Base-by-base conservation (phyloP, 345 rosid genomes). In the Litchi chinensis region DNA sequence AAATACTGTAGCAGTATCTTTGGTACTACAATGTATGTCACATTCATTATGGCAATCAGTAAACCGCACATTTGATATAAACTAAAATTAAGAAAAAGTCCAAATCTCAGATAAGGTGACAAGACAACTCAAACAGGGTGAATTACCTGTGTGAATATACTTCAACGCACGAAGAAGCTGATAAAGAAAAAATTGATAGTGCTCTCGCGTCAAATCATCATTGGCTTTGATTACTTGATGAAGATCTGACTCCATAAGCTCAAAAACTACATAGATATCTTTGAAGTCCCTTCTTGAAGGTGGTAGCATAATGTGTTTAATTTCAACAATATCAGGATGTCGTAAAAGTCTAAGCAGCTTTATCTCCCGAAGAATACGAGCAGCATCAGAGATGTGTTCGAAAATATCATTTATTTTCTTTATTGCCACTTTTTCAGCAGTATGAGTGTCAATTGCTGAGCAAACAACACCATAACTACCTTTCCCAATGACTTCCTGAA, bases 181-280 rank as follows among this genome's bases (percentile, higher is more conserved):
- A 79, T 95, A 95, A 21, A 95, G 88, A 78, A 95, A 95, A 86
- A 95, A 95, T 82, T 95, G 98, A 85, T 95, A 90, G 83, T 95
- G 98, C 82, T 95, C 98, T 80, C 87, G 86, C 0, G 98, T 95
- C 89, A 95, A 88, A 82, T 95, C 98, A 82, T 95, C 98, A 81
- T 95, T 95, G 48, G 98, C 98, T 84, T 93, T 95, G 72, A 95
- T 95, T 77, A 95, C 98, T 84, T 93, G 98, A 85, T 95, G 98
- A 75, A 95, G 97, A 84, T 95, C 97, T 0, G 98, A 93, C 79
- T 95, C 98, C 98, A 95, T 95, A 76, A 93, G 92, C 90, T 95
- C 98, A 74, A 95, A 95, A 79, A 95, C 98, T 75, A 95, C 98
- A 88, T 89, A 95, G 60, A 95, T 95, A 85, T 95, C 98, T 86